These are phyloP conservation scores for Thraustochytrium striatum DNA, from an alignment of 352 stramenopile species.

Conservation along the genomic window DNA sequence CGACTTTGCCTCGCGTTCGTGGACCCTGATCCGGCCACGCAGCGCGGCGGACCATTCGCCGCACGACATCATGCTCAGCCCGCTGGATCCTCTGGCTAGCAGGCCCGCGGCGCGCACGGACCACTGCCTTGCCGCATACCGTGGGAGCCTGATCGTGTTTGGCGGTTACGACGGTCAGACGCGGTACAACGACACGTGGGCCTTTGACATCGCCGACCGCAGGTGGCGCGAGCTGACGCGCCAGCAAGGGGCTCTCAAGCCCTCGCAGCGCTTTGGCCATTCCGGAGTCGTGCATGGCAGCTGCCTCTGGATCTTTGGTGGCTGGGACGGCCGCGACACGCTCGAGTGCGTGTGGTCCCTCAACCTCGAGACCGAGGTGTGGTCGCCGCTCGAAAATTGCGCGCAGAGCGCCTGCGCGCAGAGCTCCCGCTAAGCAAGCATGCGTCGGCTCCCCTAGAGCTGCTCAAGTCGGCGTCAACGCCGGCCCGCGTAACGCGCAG, in stretches of 20 bases:
- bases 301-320: conserved; percentile 70
- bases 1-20: conserved; percentile 64
- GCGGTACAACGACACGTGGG: conserved; percentile 74
- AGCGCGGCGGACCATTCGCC: background rate
- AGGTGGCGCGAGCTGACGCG: conserved; percentile 61
- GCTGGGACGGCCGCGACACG: conserved; percentile 75
- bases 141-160: conserved; percentile 74
- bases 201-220: conserved; percentile 39
- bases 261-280: conserved; percentile 71
- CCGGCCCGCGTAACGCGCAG: too few species aligned
- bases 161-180: conserved; percentile 75
- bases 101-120: conserved; percentile 73
- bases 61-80: too few species aligned
- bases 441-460: too few species aligned
- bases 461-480: too few species aligned
- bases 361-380: conserved; percentile 4
- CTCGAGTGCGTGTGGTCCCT: conserved; percentile 70
- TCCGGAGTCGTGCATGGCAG: conserved; percentile 68
- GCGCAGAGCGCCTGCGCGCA: background rate
- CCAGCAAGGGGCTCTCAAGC: conserved; percentile 65
- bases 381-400: background rate
- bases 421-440: background rate
- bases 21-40: conserved; percentile 1
- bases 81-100: too few species aligned
- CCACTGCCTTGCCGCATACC: conserved; percentile 76